Percentiles rank a stretch among this genome's conserved stretches.
phyloP scores from a whole-genome alignment of 768 basidiomycete genomes.

The Calocybe gangraenosa region DNA sequence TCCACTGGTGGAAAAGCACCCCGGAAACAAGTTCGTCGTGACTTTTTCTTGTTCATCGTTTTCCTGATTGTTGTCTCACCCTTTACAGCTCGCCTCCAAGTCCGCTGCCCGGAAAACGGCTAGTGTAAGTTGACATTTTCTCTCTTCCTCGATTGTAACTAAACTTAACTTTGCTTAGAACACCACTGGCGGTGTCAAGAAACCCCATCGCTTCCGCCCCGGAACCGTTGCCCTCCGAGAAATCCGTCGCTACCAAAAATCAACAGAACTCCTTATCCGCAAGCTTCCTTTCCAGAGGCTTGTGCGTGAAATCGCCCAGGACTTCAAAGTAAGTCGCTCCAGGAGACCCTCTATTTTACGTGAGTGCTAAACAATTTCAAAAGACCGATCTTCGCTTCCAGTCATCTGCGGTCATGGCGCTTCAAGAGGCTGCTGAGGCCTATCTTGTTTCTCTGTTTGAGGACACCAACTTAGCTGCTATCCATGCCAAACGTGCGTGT shows the following conservation, averaged over 20 bases:
- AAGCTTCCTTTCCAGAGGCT: conserved; percentile 85
- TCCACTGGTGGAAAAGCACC: conserved; percentile 18
- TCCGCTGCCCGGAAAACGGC: conserved; percentile 16
- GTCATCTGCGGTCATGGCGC: conserved; percentile 19
- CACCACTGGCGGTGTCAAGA: conserved; percentile 17
- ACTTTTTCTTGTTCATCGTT: not conserved
- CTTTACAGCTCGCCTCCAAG: conserved; percentile 14
- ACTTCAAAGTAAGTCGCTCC: conserved; percentile 51
- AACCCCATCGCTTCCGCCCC: conserved; percentile 62
- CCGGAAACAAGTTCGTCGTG: conserved; percentile 14
- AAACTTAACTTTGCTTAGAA: conserved; percentile 1
- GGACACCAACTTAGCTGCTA: conserved; percentile 19
- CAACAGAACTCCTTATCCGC: conserved; percentile 79
- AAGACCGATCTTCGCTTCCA: conserved; percentile 23
- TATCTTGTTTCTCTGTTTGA: conserved; percentile 20
- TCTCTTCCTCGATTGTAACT: not conserved
- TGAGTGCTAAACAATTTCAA: not conserved
- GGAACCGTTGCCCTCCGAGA: conserved; percentile 85
- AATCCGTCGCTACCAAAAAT: conserved; percentile 80
- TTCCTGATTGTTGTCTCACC: not conserved
- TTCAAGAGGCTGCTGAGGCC: conserved; percentile 20
- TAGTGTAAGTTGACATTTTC: not conserved
- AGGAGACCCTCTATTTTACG: not conserved
- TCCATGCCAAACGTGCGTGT: conserved; percentile 19
- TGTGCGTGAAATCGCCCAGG: conserved; percentile 70